A percentile compares a stretch with the other conserved stretches of the same genome.
Evolutionary conservation across 371 early-diverging fungal genomes (phyloP).

Genomic region (Mucor irregularis): DNA sequence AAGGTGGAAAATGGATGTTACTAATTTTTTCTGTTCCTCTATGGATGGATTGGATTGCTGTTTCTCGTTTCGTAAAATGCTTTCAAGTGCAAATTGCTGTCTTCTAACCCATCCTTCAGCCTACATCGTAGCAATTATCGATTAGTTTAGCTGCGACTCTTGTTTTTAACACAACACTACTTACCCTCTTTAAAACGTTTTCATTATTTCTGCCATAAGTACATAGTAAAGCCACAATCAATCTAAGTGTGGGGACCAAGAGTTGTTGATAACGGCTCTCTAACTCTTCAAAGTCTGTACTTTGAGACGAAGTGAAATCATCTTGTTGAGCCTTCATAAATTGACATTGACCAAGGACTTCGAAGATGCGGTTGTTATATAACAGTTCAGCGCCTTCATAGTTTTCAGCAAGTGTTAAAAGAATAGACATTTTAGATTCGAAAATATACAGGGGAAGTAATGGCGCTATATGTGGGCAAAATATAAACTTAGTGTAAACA

Average conservation of each 20-base stretch:
- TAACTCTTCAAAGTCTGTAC: slow-evolving; percentile 1
- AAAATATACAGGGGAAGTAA: slow-evolving; percentile 69
- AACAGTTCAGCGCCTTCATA: slow-evolving; percentile 77
- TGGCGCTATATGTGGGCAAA: slow-evolving; percentile 30
- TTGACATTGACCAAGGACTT: slow-evolving; percentile 72
- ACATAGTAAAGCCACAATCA: slow-evolving; percentile 61
- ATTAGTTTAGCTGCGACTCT: not conserved
- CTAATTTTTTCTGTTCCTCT: slow-evolving; percentile 50
- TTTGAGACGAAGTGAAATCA: not conserved
- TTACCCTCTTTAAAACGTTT: slow-evolving; percentile 48
- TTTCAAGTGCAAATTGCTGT: slow-evolving; percentile 62
- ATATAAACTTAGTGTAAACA: not conserved
- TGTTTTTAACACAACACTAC: not conserved
- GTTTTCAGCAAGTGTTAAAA: slow-evolving; percentile 75
- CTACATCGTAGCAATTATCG: slow-evolving; percentile 18
- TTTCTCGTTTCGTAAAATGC: slow-evolving; percentile 56
- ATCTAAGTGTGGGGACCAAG: slow-evolving; percentile 60
- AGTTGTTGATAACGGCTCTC: slow-evolving; percentile 62
- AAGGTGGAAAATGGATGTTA: slow-evolving; percentile 26
- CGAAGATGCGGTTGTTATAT: slow-evolving; percentile 75
- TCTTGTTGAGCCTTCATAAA: slow-evolving; percentile 39
- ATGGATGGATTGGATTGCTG: slow-evolving; percentile 38
- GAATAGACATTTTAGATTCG: slow-evolving; percentile 82
- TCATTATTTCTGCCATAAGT: slow-evolving; percentile 52
- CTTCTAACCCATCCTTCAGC: slow-evolving; percentile 58